Base-by-base conservation (phyloP, 1,284 basidiomycete species). In the Cryptococcus jaspeensis region DNA sequence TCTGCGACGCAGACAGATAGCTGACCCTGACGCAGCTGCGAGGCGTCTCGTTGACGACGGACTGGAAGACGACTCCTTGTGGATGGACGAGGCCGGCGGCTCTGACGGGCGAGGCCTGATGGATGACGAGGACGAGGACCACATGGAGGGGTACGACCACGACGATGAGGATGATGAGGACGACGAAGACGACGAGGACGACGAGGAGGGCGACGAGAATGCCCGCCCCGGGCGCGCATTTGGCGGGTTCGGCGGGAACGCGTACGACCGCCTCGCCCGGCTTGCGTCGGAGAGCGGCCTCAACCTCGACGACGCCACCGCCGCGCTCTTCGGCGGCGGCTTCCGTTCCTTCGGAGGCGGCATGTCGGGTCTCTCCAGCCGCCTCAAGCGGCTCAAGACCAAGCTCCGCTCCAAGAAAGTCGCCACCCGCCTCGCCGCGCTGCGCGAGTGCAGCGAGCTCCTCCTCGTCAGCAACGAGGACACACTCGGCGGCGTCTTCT, bases 391-490 rank as follows among this genome's bases (percentile, higher is more conserved):
- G 15, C 89, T 96, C 82, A 82, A 95, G 60, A 87, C 84, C 74
- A 90, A 92, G 72, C 90, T 97, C 81, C 91, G 91, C 74, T 80
- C 85, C 18, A 87, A 87, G 22, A 88, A 88, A 71, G 83, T 87
- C 6, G 87, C 89, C 0, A 89, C 87, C 25, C 86, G 91, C 46
- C 85, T 97, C 50, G 80, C 93, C 50, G 92, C 93, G 3, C 81
- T 99, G 15, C 92, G 97, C 71, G 95, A 99, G 72, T 85, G 97
- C 53, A 92, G 90, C 73, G 96, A 99, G 73, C 77, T 97, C 44
- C 85, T 99, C 55, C 91, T 91, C 62, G 94, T 99, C 78, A 92
- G 91, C 77, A 98, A 92, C 7, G 95, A 99, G 78, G 96, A 99
- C 75, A 97, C 92, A 0, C 82, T 99, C 42, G 90, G 91, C 15